Evolutionary conservation across 805 yeast species (phyloP).

Genomic region (Starmerella stigmatis): DNA sequence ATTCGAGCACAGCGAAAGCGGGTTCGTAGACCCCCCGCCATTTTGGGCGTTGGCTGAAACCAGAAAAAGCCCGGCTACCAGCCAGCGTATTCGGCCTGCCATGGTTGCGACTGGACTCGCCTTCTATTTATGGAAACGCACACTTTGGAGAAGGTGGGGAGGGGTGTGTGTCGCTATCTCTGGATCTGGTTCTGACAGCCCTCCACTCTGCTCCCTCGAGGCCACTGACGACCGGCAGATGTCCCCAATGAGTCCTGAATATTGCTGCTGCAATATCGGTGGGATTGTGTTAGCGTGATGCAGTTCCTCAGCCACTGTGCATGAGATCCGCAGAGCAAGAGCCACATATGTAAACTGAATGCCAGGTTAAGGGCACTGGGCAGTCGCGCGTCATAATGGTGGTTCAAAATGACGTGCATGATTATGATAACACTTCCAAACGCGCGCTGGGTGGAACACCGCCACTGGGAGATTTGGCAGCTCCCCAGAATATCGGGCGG

Average conservation of each 20-base stretch:
- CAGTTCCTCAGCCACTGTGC: background rate
- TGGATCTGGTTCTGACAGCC: too few relatives aligned
- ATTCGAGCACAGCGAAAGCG: constrained; percentile 32
- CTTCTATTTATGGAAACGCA: too few relatives aligned
- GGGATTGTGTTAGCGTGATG: background rate
- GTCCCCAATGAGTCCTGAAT: background rate
- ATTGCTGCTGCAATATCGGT: background rate
- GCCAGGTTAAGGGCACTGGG: constrained; percentile 1
- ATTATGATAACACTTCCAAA: too few relatives aligned
- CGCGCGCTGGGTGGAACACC: too few relatives aligned
- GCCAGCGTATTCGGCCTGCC: background rate
- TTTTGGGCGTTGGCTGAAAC: background rate
- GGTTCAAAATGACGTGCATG: too few relatives aligned
- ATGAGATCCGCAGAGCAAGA: background rate
- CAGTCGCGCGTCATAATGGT: background rate
- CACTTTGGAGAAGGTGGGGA: too few relatives aligned
- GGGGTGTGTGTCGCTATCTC: too few relatives aligned
- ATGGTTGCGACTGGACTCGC: too few relatives aligned
- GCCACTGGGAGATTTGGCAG: background rate
- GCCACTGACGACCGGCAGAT: too few relatives aligned
- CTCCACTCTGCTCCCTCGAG: too few relatives aligned
- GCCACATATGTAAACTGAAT: constrained; percentile 2
- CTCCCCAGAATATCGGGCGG: background rate
- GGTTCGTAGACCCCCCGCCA: constrained; percentile 15
- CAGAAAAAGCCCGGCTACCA: background rate